A percentile compares a stretch with the other conserved stretches of the same genome.
phyloP scores from a whole-genome alignment of 495 filamentous ascomycete species.

The Terfezia claveryi region DNA sequence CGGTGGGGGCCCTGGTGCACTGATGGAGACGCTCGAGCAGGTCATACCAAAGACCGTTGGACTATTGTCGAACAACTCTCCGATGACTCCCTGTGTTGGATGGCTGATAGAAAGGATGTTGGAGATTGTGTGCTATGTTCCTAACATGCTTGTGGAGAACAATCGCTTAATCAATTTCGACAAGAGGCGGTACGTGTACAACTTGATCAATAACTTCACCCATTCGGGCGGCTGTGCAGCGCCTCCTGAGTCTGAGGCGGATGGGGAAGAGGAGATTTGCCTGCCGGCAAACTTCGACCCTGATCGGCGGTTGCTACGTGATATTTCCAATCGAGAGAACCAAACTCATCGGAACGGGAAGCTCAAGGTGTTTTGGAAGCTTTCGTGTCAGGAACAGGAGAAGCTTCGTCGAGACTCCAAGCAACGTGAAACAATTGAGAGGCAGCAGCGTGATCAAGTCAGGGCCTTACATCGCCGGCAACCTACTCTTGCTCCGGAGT shows the following conservation, averaged over 20 bases:
- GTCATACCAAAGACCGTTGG: conserved; percentile 13
- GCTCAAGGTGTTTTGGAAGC: conserved; percentile 17
- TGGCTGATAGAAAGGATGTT: conserved; percentile 20
- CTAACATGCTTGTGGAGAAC: conserved; percentile 22
- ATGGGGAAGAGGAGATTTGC: background rate
- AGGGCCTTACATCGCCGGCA: conserved; percentile 16
- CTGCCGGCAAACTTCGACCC: conserved; percentile 5
- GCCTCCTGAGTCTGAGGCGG: background rate
- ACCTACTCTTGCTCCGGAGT: conserved; percentile 13
- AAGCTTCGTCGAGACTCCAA: conserved; percentile 19
- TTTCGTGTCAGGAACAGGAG: conserved; percentile 19
- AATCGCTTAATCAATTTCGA: conserved; percentile 22
- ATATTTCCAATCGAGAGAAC: conserved; percentile 17
- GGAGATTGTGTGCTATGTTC: conserved; percentile 21
- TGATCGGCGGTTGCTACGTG: conserved; percentile 14
- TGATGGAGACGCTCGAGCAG: conserved; percentile 18
- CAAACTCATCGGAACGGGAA: conserved; percentile 8
- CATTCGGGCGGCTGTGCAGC: conserved; percentile 7
- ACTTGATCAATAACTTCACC: conserved; percentile 22
- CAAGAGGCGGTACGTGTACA: conserved; percentile 21
- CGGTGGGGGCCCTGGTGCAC: conserved; percentile 3
- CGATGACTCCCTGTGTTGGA: conserved; percentile 19
- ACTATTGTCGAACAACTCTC: conserved; percentile 2
- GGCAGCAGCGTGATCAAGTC: conserved; percentile 15
- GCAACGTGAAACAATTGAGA: conserved; percentile 18